These are phyloP conservation scores for Pholiota microspora DNA, from an alignment of 768 basidiomycete genomes.

Conservation along the genomic window DNA sequence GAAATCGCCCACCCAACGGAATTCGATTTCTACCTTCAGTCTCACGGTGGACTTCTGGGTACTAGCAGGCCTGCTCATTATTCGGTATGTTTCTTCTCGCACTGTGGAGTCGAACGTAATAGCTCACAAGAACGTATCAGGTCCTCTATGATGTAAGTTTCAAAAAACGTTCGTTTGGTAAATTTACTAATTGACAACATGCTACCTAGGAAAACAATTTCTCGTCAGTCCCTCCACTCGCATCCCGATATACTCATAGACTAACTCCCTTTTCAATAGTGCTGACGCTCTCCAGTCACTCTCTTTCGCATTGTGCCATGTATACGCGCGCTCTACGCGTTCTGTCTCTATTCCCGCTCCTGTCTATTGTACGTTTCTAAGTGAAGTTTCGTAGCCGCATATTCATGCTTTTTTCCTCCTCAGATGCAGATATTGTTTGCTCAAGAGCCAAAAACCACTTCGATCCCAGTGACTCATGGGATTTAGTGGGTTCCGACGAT, in stretches of 20 bases:
- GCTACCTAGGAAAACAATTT: constrained; percentile 50
- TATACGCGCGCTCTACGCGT: constrained; percentile 71
- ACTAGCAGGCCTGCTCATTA: constrained; percentile 64
- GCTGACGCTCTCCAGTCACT: constrained; percentile 69
- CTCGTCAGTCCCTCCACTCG: constrained; percentile 36
- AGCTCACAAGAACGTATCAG: constrained; percentile 19
- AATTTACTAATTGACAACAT: not conserved
- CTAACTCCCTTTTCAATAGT: constrained; percentile 28
- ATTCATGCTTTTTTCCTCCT: not conserved
- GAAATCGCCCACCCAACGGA: constrained; percentile 73
- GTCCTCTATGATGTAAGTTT: constrained; percentile 38
- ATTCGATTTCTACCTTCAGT: constrained; percentile 80
- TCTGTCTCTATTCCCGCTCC: constrained; percentile 83
- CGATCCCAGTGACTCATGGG: constrained; percentile 38
- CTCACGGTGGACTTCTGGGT: constrained; percentile 76
- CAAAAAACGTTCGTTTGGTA: not conserved
- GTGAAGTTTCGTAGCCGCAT: not conserved
- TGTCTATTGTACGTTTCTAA: constrained; percentile 61
- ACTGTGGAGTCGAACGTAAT: not conserved
- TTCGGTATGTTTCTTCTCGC: constrained; percentile 20
- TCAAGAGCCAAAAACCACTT: constrained; percentile 33
- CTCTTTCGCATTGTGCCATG: constrained; percentile 59
- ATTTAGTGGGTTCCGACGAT: constrained; percentile 39
- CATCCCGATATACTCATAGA: constrained; percentile 19
- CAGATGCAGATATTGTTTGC: constrained; percentile 77